A percentile compares a stretch with the other conserved stretches of the same genome.
Evolutionary conservation across 306 rosid species (phyloP).

Genomic region (Cucumis hystrix): DNA sequence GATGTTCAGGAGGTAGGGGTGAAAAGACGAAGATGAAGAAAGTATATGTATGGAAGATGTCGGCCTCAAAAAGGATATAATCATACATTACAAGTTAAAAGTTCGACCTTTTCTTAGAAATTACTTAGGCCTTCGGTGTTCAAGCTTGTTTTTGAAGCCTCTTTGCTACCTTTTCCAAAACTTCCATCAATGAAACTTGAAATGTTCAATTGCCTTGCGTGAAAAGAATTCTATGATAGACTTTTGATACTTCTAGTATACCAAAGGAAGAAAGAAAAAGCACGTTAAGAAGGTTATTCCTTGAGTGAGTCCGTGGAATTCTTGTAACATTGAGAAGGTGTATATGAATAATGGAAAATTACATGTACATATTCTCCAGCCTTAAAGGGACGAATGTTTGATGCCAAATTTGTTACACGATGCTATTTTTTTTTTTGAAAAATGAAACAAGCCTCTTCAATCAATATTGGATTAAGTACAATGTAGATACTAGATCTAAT

Average conservation of each 20-base stretch:
- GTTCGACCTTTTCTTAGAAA: not conserved
- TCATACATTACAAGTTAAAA: not conserved
- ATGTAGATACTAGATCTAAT: no score
- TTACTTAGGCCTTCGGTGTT: not conserved
- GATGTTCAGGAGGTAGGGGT: not conserved
- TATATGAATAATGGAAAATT: no score
- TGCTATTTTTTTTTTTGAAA: no score
- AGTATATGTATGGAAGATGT: not conserved
- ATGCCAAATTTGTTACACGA: no score
- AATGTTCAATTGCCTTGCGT: not conserved
- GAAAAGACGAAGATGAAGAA: not conserved
- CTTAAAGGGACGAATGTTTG: no score
- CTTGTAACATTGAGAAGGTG: not conserved
- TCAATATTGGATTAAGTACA: no score
- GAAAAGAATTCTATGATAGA: not conserved
- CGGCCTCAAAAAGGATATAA: not conserved
- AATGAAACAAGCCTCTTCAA: no score
- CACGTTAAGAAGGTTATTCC: not conserved
- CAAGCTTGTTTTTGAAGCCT: not conserved
- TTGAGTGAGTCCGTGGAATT: not conserved
- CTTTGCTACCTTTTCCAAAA: not conserved
- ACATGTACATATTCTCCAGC: no score
- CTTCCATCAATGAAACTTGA: not conserved
- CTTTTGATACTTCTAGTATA: not conserved
- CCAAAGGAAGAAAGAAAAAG: not conserved